A percentile compares a stretch with the other conserved stretches of the same genome.
Conservation (phyloP, 2,329 filamentous ascomycete species). For the Gliomastix tumulicola region DNA sequence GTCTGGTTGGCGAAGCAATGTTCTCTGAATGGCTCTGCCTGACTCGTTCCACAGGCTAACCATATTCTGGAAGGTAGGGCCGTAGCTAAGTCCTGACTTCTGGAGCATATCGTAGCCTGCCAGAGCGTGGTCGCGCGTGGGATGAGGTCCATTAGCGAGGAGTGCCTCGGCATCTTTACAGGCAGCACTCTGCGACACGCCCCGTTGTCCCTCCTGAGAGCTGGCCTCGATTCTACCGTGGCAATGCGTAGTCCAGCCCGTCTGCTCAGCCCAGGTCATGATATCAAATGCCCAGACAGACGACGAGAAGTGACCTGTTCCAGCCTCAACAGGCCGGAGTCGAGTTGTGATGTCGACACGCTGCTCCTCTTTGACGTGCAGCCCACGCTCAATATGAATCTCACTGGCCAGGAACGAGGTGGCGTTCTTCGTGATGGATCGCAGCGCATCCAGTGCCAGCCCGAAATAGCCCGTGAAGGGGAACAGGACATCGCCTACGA, state of each 20-base stretch:
- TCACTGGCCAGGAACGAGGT: slow-evolving; percentile 7
- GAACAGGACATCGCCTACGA: slow-evolving; percentile 21
- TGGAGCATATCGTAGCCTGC: too few species aligned
- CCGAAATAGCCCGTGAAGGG: slow-evolving; percentile 7
- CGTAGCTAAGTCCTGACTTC: too few species aligned
- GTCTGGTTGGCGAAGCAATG: too few species aligned
- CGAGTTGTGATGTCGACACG: slow-evolving; percentile 16
- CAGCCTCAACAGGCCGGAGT: slow-evolving; percentile 10
- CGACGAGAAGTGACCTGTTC: slow-evolving; percentile 10
- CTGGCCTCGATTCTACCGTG: slow-evolving; percentile 12
- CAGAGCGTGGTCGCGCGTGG: too few species aligned
- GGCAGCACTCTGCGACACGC: too few species aligned
- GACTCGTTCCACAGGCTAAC: slow-evolving; percentile 11
- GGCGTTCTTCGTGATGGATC: slow-evolving; percentile 1
- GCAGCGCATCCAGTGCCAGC: slow-evolving; percentile 10
- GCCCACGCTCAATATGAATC: slow-evolving; percentile 9
- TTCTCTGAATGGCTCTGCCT: too few species aligned
- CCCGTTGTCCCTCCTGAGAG: too few species aligned
- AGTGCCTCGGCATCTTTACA: too few species aligned
- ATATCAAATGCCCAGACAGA: slow-evolving; percentile 12
- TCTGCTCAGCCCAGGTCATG: slow-evolving; percentile 11
- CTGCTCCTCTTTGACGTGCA: slow-evolving; percentile 18
- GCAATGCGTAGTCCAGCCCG: slow-evolving; percentile 13
- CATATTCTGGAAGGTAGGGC: slow-evolving; percentile 15
- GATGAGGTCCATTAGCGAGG: too few species aligned